Conservation (phyloP, 768 basidiomycete species). For the Leccinum ochraceum region DNA sequence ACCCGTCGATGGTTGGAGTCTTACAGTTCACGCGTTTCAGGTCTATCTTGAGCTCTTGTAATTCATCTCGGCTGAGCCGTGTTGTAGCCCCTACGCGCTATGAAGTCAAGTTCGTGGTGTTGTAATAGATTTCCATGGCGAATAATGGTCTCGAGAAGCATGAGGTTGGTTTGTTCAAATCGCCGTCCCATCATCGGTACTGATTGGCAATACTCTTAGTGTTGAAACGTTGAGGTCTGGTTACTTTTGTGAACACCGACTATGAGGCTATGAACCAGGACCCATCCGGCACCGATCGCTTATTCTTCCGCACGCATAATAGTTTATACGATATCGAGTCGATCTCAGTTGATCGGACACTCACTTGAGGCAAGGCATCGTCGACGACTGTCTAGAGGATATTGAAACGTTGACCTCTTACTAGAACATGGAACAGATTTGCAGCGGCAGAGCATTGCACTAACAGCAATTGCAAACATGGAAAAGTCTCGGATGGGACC, state of each 20-base stretch:
- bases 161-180: background rate
- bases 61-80: background rate
- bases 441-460: background rate
- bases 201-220: background rate
- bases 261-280: background rate
- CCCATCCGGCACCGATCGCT: background rate
- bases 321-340: background rate
- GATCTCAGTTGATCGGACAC: slow-evolving; percentile 6
- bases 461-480: background rate
- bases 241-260: slow-evolving; percentile 1
- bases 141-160: background rate
- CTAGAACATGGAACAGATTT: background rate
- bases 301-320: background rate
- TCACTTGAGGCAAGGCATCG: background rate
- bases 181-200: background rate
- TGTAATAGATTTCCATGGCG: background rate
- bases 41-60: background rate
- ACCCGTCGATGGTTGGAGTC: background rate
- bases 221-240: too few relatives aligned
- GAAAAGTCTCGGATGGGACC: background rate
- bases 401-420: background rate
- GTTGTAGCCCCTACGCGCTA: background rate
- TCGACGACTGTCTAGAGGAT: background rate
- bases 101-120: background rate
- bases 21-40: background rate